A percentile compares a stretch with the other conserved stretches of the same genome.
Conservation (phyloP, 352 stramenopile species). For the Phytophthora macrochlamydospora region DNA sequence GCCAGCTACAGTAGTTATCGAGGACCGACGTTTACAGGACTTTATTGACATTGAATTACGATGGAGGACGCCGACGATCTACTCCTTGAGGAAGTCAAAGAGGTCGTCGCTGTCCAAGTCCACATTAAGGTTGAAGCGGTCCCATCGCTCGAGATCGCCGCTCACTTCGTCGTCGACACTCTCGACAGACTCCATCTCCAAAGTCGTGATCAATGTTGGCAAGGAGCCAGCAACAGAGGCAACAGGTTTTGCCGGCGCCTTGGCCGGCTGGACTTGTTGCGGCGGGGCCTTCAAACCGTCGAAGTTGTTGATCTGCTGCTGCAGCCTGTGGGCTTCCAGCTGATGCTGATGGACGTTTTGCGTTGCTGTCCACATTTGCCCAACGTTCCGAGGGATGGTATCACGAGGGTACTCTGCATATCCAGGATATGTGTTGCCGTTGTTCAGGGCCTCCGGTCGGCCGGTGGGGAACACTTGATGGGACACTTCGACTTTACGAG, state of each 20-base stretch:
- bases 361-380: slow-evolving; percentile 1
- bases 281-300: slow-evolving; percentile 1
- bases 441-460: neutral
- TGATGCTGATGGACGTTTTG: slow-evolving; percentile 16
- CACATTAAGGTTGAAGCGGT: neutral
- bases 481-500: slow-evolving; percentile 73
- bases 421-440: neutral
- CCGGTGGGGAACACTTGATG: slow-evolving; percentile 13
- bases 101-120: neutral
- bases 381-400: neutral
- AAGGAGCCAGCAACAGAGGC: neutral
- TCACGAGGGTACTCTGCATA: slow-evolving; percentile 6
- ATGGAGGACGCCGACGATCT: neutral
- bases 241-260: neutral
- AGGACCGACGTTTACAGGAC: neutral
- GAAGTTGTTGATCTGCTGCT: slow-evolving; percentile 6
- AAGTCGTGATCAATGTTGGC: slow-evolving; percentile 9
- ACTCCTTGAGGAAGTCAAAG: neutral
- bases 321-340: neutral
- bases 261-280: slow-evolving; percentile 11
- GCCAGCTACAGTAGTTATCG: no score
- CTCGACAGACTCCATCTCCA: neutral
- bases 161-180: neutral
- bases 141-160: no score
- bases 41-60: neutral